Conservation (phyloP, 257 asterid species). For the Solanum etuberosum region DNA sequence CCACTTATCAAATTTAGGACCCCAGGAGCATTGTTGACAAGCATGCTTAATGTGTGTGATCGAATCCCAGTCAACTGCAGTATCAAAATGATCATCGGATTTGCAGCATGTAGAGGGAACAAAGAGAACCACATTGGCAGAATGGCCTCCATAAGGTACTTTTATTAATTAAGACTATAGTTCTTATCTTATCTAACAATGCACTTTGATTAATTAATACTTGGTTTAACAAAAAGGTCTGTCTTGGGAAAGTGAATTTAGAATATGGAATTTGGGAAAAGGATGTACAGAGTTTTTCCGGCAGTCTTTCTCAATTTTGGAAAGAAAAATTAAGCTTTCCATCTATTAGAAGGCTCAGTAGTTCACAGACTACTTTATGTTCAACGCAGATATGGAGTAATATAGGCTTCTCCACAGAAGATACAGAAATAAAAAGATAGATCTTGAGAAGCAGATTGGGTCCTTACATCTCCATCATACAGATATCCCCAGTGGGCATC, state of each 20-base stretch:
- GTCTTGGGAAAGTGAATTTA: neutral
- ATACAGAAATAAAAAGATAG: neutral
- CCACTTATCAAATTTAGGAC: conserved; percentile 80
- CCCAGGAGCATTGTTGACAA: conserved; percentile 68
- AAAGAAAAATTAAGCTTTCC: neutral
- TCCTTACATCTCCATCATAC: conserved; percentile 65
- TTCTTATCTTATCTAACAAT: neutral
- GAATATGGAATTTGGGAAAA: neutral
- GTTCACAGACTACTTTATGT: neutral
- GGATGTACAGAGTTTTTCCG: neutral
- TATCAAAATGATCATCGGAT: conserved; percentile 3
- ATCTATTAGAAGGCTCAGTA: neutral
- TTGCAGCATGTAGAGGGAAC: neutral
- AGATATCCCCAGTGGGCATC: conserved; percentile 92
- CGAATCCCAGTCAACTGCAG: conserved; percentile 66
- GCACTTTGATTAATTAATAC: neutral
- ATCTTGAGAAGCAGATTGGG: neutral
- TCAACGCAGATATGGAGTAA: neutral
- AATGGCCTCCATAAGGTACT: neutral
- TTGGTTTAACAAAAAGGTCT: neutral
- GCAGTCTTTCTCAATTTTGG: neutral
- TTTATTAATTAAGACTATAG: neutral
- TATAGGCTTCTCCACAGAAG: neutral
- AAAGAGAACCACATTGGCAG: neutral
- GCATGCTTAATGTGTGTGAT: conserved; percentile 72